Evolutionary conservation across 257 asterid species (phyloP).

Genomic region (Thymus quinquecostatus): DNA sequence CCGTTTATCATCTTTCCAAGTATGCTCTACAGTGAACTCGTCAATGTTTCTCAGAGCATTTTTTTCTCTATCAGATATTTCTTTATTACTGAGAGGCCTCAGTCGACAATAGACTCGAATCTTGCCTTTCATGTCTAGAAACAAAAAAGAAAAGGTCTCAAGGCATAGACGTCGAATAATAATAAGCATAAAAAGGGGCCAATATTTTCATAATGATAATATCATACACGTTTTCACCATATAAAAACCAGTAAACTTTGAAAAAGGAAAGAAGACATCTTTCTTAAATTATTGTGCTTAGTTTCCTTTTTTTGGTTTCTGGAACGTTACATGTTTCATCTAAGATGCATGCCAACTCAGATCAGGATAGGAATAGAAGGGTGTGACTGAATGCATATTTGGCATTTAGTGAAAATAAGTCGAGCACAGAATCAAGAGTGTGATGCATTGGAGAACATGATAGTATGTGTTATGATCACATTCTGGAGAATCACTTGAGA

Average conservation of each 20-base stretch:
- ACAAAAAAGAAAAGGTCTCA: slow-evolving; percentile 21
- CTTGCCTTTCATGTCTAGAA: slow-evolving; percentile 93
- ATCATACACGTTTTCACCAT: slow-evolving; percentile 5
- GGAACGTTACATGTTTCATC: too few relatives aligned
- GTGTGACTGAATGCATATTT: background rate
- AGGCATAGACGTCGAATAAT: slow-evolving; percentile 21
- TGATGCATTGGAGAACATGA: background rate
- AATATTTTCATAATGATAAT: background rate
- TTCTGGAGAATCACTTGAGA: slow-evolving; percentile 1
- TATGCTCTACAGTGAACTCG: slow-evolving; percentile 90
- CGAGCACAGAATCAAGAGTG: background rate
- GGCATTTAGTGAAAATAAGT: background rate
- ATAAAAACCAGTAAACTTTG: background rate
- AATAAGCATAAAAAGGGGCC: background rate
- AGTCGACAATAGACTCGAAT: slow-evolving; percentile 90
- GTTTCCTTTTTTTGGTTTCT: too few relatives aligned
- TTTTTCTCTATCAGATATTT: slow-evolving; percentile 65
- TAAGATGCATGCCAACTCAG: background rate
- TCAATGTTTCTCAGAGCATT: slow-evolving; percentile 61
- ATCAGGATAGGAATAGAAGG: background rate
- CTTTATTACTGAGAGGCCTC: slow-evolving; percentile 89
- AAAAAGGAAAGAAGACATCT: slow-evolving; percentile 7
- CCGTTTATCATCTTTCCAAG: slow-evolving; percentile 79
- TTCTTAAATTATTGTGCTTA: background rate
- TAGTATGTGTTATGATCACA: background rate